A percentile compares a stretch with the other conserved stretches of the same genome.
Conservation (phyloP, 2,329 filamentous ascomycete species). For the Cladophialophora carrionii region DNA sequence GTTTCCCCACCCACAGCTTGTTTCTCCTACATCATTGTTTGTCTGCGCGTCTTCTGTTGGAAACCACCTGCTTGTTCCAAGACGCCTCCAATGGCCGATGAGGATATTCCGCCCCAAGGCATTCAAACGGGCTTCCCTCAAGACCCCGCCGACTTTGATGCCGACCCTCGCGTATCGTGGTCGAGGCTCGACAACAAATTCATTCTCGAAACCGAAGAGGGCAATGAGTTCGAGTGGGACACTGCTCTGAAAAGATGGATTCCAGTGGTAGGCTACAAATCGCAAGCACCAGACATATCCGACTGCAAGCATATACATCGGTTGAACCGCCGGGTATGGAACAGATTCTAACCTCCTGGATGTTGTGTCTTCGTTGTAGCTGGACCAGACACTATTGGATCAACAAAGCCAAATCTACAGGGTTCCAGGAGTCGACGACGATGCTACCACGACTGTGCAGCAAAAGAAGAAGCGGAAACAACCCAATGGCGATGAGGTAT, state of each 20-base stretch:
- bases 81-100: slow-evolving; percentile 24
- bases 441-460: slow-evolving; percentile 46
- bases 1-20: neutral
- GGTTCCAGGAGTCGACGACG: slow-evolving; percentile 62
- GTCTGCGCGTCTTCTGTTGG: neutral
- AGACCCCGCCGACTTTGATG: slow-evolving; percentile 69
- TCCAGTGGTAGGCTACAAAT: slow-evolving; percentile 56
- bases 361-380: slow-evolving; percentile 44
- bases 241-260: slow-evolving; percentile 73
- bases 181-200: slow-evolving; percentile 81
- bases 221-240: slow-evolving; percentile 83
- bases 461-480: slow-evolving; percentile 61
- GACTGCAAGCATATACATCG: slow-evolving; percentile 27
- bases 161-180: slow-evolving; percentile 81
- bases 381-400: slow-evolving; percentile 63
- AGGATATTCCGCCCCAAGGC: slow-evolving; percentile 25
- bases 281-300: slow-evolving; percentile 21
- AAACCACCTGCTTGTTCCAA: neutral
- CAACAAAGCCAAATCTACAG: slow-evolving; percentile 66
- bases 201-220: slow-evolving; percentile 81
- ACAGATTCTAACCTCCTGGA: slow-evolving; percentile 36
- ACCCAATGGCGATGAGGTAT: slow-evolving; percentile 56
- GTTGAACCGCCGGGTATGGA: slow-evolving; percentile 28
- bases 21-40: neutral
- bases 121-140: slow-evolving; percentile 50